Evolutionary conservation across 805 yeast genomes (phyloP), one percentile per base, ranked within the genome.

Genomic region (Yamadazyma phyllophila): DNA sequence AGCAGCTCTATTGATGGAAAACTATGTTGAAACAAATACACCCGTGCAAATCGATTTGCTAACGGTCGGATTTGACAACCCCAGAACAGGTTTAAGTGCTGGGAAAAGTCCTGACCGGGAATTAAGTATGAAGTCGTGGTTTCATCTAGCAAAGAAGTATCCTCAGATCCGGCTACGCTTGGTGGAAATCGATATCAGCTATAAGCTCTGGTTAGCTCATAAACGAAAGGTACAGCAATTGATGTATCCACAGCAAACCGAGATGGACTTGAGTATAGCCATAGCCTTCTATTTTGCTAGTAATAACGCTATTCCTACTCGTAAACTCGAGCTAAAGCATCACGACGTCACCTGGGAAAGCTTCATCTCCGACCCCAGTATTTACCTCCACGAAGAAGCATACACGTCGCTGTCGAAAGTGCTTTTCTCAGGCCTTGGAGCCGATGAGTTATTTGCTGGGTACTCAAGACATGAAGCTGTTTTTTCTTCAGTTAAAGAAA

Each of bases 361-460:
- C 2, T 62, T 59, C 31, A 4, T 46, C 2, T 56, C 49, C 13
- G 11, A 36, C 0, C 24, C 27, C 11, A 49, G 49, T 37, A 12
- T 33, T 2, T 36, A 37, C 12, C 17, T 41, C 9, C 26, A 15
- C 1, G 17, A 17, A 6, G 35, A 20, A n/a, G 36, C 12, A 7
- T 85, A 82, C 54, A 51, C 58, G 2, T 77, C 90, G 14, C 60
- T 65, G 7, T 77, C 89, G 7, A 78, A 81, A 52, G 96, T 94
- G 0, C 62, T 94, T 7, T 69, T 94, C 30, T 88, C 96, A 44
- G 99, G 99, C 0, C 71, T 94, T 10, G 99, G 99, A 1, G 99
- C 99, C 0, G 99, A 94, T 66, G 99, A 94, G 63, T 66, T 94
- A 14, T 91, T 87, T 70, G 99, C 96, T 0, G 99, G 99, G 0